A percentile compares a stretch with the other conserved stretches of the same genome.
phyloP scores from a whole-genome alignment of 257 asterid species.

The Cruciata laevipes region DNA sequence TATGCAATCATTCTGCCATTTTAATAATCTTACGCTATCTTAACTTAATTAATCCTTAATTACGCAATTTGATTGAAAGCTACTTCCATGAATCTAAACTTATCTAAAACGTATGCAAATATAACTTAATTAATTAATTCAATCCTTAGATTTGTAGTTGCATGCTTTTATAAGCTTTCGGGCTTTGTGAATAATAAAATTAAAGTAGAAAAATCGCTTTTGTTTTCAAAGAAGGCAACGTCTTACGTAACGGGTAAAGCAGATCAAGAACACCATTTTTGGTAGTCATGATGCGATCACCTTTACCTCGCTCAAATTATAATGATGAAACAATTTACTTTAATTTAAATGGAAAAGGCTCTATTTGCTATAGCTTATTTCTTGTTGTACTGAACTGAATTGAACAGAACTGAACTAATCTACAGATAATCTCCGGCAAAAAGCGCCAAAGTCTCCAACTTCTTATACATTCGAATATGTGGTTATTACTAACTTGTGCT shows the following conservation, averaged over 20 bases:
- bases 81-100: not conserved
- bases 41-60: not conserved
- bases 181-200: too few species aligned
- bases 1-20: not conserved
- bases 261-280: not conserved
- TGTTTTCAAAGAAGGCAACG: not conserved
- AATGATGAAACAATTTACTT: not conserved
- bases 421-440: too few species aligned
- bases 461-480: too few species aligned
- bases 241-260: not conserved
- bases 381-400: too few species aligned
- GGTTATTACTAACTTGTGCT: too few species aligned
- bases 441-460: not conserved
- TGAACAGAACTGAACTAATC: too few species aligned
- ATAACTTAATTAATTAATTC: not conserved
- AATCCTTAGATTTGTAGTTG: not conserved
- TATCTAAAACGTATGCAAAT: not conserved
- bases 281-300: not conserved
- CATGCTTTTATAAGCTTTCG: not conserved
- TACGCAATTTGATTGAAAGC: not conserved
- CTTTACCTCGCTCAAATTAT: not conserved
- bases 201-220: not conserved
- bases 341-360: not conserved
- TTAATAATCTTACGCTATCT: not conserved
- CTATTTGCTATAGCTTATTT: too few species aligned